phyloP scores from a whole-genome alignment of 1,284 basidiomycete species.

The Moniliella sp. region DNA sequence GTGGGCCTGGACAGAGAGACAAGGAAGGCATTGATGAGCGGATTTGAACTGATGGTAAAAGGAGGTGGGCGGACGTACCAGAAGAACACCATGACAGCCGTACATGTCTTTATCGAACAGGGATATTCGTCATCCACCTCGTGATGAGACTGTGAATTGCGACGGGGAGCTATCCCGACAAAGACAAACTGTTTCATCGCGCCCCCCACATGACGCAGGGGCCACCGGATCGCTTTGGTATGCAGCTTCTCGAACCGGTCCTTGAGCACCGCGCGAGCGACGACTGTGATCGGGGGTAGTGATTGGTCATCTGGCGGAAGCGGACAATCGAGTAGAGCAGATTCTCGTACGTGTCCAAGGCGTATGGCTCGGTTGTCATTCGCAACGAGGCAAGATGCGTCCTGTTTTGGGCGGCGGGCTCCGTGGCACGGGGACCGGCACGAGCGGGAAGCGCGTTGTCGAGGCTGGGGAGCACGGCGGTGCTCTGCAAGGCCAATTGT shows the following conservation, averaged over 20 bases:
- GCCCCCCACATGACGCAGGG: constrained; percentile 28
- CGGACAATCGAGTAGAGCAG: constrained; percentile 71
- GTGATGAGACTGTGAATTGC: too few relatives aligned
- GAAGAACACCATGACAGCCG: constrained; percentile 60
- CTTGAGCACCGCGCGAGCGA: constrained; percentile 78
- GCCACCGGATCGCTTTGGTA: constrained; percentile 59
- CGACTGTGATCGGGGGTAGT: constrained; percentile 59
- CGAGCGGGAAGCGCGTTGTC: too few relatives aligned
- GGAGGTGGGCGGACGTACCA: too few relatives aligned
- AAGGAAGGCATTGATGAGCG: too few relatives aligned
- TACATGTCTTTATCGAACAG: constrained; percentile 47
- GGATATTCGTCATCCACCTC: constrained; percentile 25
- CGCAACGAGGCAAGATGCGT: too few relatives aligned
- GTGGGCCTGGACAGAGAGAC: too few relatives aligned
- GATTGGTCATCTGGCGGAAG: constrained; percentile 64
- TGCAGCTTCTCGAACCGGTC: constrained; percentile 64
- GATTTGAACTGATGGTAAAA: too few relatives aligned
- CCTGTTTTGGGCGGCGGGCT: too few relatives aligned
- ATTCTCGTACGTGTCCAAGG: constrained; percentile 80
- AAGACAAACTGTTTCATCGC: constrained; percentile 47
- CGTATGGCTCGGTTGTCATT: constrained; percentile 57
- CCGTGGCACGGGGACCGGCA: too few relatives aligned
- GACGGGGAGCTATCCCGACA: constrained; percentile 55
- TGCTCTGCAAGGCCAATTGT: too few relatives aligned
- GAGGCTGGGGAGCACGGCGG: too few relatives aligned